These are phyloP conservation scores for Pterulicium gracile DNA, from an alignment of 1,284 basidiomycete species.

Conservation along the genomic window DNA sequence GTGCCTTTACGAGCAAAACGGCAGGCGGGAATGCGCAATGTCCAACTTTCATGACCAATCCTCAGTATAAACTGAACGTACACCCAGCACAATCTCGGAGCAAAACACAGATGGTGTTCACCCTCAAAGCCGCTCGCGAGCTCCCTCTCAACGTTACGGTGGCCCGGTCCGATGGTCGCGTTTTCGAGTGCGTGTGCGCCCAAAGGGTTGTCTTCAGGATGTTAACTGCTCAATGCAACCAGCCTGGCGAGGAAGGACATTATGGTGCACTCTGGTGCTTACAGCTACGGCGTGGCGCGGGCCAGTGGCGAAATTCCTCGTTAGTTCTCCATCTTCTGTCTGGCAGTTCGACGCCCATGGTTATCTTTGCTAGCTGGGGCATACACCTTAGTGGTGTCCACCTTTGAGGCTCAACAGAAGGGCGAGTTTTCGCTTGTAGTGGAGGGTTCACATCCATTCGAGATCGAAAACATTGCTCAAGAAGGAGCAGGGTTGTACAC, in stretches of 20 bases:
- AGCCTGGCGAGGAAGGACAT: slow-evolving; percentile 61
- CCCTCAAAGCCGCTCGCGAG: slow-evolving; percentile 48
- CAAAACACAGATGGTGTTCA: slow-evolving; percentile 31
- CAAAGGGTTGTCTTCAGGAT: slow-evolving; percentile 1
- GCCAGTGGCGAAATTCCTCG: slow-evolving; percentile 41
- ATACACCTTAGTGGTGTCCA: slow-evolving; percentile 76
- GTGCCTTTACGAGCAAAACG: slow-evolving; percentile 56
- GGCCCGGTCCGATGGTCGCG: slow-evolving; percentile 68
- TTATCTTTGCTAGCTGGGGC: slow-evolving; percentile 46
- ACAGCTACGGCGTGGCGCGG: slow-evolving; percentile 70
- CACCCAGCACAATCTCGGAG: slow-evolving; percentile 23
- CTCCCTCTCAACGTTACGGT: slow-evolving; percentile 69
- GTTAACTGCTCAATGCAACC: slow-evolving; percentile 6
- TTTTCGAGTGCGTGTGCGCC: slow-evolving; percentile 51
- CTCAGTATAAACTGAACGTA: slow-evolving; percentile 71
- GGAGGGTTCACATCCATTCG: slow-evolving; percentile 52
- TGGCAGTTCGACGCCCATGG: neutral
- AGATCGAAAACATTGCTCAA: slow-evolving; percentile 68
- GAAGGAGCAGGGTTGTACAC: slow-evolving; percentile 91
- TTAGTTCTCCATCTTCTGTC: slow-evolving; percentile 23
- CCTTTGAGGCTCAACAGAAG: slow-evolving; percentile 65
- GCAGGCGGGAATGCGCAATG: slow-evolving; percentile 78
- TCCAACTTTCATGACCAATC: slow-evolving; percentile 82
- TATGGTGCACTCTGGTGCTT: slow-evolving; percentile 66
- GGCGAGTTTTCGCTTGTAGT: slow-evolving; percentile 58